phyloP scores from a whole-genome alignment of 148 eudicot genomes.

The Dysphania ambrosioides region DNA sequence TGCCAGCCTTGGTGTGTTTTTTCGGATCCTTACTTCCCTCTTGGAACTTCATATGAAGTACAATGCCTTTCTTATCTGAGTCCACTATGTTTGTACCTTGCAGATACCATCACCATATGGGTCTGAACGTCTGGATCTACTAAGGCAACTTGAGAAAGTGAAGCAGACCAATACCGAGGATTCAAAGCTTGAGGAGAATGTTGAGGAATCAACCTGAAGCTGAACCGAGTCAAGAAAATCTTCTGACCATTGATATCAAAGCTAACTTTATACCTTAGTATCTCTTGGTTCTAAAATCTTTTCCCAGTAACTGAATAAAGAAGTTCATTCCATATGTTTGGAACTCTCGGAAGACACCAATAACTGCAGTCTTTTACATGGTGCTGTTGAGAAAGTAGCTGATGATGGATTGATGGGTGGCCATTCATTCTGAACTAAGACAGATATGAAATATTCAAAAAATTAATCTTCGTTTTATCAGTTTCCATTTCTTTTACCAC shows the following conservation, averaged over 20 bases:
- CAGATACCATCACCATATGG: constrained; percentile 98
- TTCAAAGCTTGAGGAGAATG: constrained; percentile 41
- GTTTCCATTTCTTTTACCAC: constrained; percentile 39
- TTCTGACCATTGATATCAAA: neutral
- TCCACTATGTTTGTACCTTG: neutral
- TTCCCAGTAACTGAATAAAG: constrained; percentile 45
- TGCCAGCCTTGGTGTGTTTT: constrained; percentile 69
- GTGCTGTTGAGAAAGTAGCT: constrained; percentile 42
- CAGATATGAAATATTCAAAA: constrained; percentile 49
- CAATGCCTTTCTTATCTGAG: neutral
- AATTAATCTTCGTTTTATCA: constrained; percentile 22
- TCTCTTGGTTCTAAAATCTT: constrained; percentile 38
- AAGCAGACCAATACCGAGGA: constrained; percentile 66
- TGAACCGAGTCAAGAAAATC: neutral
- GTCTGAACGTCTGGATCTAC: constrained; percentile 70
- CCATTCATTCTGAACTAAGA: constrained; percentile 55
- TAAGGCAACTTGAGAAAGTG: constrained; percentile 88
- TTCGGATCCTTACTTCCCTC: neutral
- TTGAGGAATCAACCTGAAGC: constrained; percentile 42
- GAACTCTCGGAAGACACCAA: constrained; percentile 81
- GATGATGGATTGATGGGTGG: constrained; percentile 63
- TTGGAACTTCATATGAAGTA: neutral
- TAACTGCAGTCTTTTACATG: constrained; percentile 75
- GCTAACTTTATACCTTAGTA: constrained; percentile 9
- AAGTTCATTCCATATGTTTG: constrained; percentile 80